Evolutionary conservation across 768 basidiomycete species (phyloP), one percentile per base, ranked within the genome.

Genomic region (Trametes gibbosa): DNA sequence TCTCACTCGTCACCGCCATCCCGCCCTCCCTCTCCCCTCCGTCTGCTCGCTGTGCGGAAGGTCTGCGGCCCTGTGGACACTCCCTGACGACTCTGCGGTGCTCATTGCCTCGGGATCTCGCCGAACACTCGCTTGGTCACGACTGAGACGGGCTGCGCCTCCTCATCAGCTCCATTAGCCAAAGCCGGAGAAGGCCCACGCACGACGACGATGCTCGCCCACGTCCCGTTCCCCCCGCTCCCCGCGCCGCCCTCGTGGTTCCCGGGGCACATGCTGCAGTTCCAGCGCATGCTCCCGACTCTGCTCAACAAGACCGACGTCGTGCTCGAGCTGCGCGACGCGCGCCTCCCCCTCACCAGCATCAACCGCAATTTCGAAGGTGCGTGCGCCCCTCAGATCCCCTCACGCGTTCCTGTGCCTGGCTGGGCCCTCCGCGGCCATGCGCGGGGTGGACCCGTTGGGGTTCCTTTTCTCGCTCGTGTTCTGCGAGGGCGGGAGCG

Each of bases 181-280:
- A 4, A 3, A 39, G 37, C 37, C 43, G 21, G 27, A 35, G 39
- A 42, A 32, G 9, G 5, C 10, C 17, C 53, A 34, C 46, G 40
- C 34, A 7, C 5, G 21, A 1, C 43, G 43, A 21, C 61, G 59
- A 75, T 75, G 75, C 63, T 77, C 60, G 67, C 69, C 46, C 65
- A 64, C 65, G 65, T 79, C 48, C 70, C 72, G 35, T 73, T 77
- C 59, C 79, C 81, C 56, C 73, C 74, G 55, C 80, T 94, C 23
- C 85, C 89, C 43, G 74, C 77, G 46, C 86, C 92, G 29, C 88
- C 89, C 51, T 95, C 94, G 80, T 97, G 94, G 94, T 96, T 88
- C 75, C 92, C 92, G 24, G 95, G 95, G 34, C 95, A 98, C 74
- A 98, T 97, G 95, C 87, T 85, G 74, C 84, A 86, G 67, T 96